Percentiles rank a stretch among this genome's conserved stretches.
These are phyloP conservation scores for Dioscorea alata DNA, from an alignment of 106 monocot genomes.

Conservation along the genomic window DNA sequence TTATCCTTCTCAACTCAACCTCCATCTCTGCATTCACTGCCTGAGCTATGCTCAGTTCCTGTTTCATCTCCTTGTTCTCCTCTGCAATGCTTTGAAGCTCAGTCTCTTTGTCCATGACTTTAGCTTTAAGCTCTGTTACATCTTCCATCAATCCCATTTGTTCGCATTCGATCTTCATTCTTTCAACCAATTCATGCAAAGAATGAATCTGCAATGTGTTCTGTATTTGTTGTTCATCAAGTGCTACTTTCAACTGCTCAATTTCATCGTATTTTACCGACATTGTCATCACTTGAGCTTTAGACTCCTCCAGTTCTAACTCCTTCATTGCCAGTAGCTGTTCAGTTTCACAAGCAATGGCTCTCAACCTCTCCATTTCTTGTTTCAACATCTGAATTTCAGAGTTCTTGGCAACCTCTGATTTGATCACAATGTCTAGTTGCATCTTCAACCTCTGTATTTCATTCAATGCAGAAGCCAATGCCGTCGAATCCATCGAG, in stretches of 20 bases:
- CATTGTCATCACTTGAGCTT: constrained; percentile 35
- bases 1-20: constrained; percentile 43
- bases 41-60: constrained; percentile 26
- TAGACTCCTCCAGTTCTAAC: constrained; percentile 67
- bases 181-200: constrained; percentile 41
- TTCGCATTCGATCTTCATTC: constrained; percentile 17
- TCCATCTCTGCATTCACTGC: constrained; percentile 37
- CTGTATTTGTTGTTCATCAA: constrained; percentile 63
- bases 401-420: constrained; percentile 21
- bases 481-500: constrained; percentile 41
- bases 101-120: constrained; percentile 36
- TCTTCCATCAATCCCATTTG: constrained; percentile 9
- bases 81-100: constrained; percentile 31
- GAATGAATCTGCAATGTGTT: constrained; percentile 30
- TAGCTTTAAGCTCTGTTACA: constrained; percentile 16
- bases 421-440: constrained; percentile 34
- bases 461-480: constrained; percentile 49
- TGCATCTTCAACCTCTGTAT: constrained; percentile 55
- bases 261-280: constrained; percentile 19
- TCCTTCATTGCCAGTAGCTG: neutral
- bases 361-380: constrained; percentile 19
- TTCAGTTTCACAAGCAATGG: neutral
- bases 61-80: constrained; percentile 41
- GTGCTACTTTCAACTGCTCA: constrained; percentile 31
- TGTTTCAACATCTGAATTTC: constrained; percentile 37